Evolutionary conservation across 495 filamentous ascomycete species (phyloP).

Genomic region (Thozetella sp.): DNA sequence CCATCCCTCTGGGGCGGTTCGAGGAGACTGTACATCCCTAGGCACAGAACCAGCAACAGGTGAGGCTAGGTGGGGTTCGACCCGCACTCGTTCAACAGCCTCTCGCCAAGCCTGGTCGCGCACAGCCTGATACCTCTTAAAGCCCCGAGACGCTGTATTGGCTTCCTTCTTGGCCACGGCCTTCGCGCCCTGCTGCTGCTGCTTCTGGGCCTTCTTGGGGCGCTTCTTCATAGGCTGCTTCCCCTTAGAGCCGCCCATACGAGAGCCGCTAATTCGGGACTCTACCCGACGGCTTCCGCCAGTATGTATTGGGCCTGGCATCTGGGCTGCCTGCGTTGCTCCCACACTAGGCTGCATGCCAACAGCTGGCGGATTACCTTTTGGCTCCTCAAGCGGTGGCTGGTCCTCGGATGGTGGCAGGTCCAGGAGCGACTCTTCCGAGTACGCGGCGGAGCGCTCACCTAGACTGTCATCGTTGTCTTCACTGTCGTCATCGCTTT

Average conservation of each 20-base stretch:
- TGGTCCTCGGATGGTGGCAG: neutral
- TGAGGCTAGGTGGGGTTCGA: conserved; percentile 6
- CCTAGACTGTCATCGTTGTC: conserved; percentile 17
- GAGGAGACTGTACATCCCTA: neutral
- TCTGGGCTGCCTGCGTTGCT: no score
- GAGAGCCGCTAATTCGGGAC: neutral
- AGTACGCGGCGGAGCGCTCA: conserved; percentile 16
- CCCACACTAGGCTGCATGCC: no score
- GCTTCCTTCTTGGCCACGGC: conserved; percentile 18
- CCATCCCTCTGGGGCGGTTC: neutral
- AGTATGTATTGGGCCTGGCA: no score
- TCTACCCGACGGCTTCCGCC: no score
- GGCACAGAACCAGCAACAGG: conserved; percentile 1
- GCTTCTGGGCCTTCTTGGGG: neutral
- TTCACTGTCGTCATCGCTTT: conserved; percentile 57
- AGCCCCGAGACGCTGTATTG: conserved; percentile 31
- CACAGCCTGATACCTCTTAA: conserved; percentile 38
- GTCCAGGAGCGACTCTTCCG: conserved; percentile 5
- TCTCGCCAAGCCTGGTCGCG: conserved; percentile 33
- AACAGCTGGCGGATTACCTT: no score
- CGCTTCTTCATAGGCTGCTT: no score
- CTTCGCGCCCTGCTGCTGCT: neutral
- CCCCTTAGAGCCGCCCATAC: neutral
- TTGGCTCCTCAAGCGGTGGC: no score
- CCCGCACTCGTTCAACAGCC: conserved; percentile 25